Base-by-base conservation (phyloP, 192 early-diverging fungal species). In the Phlyctochytrium bullatum region DNA sequence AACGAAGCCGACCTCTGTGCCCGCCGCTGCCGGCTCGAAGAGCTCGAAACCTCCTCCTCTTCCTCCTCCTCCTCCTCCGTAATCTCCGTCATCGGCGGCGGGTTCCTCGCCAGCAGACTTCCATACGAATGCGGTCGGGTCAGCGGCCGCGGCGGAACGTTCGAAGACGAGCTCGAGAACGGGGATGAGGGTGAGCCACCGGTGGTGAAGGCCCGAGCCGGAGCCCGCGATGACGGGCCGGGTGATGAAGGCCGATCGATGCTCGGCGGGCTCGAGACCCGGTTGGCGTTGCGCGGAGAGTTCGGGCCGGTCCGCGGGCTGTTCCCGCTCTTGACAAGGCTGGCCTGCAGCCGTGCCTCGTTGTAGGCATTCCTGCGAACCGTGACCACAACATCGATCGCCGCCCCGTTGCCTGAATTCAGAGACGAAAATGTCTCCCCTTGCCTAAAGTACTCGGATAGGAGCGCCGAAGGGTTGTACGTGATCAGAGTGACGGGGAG, bases 401-500 rank as follows among this genome's bases (percentile, higher is more conserved):
- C 20, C 6, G 25, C 54, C 12, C 54, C 54, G 54, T 10, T 6
- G 10, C 27, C 54, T 25, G 12, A 10, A 6, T 25, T 14, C 4
- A 57, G 20, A 28, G 20, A 25, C 12, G 54, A 57, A 27, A 25
- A 57, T 10, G 54, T 57, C 54, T 57, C 14, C 12, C 54, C 54
- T 10, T 20, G 12, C 12, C 12, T 25, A 28, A 57, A 57, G 54
- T 24, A 28, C 12, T 57, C 54, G 12, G 16, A 14, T 25, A 57
- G 10, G 6, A 25, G 27, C 14, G 27, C 54, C 12, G 54, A 14
- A 28, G 54, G 20, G 54, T 57, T 57, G 16, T 20, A 24, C 12
- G 54, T 57, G 54, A 57, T 57, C 4, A 57, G 54, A 25, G 54
- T 57, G 20, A 57, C 54, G 54, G 16, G 16, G 20, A 57, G 27